A percentile compares a stretch with the other conserved stretches of the same genome.
Evolutionary conservation across 441 rosid genomes (phyloP).

Genomic region (Manihot esculenta): DNA sequence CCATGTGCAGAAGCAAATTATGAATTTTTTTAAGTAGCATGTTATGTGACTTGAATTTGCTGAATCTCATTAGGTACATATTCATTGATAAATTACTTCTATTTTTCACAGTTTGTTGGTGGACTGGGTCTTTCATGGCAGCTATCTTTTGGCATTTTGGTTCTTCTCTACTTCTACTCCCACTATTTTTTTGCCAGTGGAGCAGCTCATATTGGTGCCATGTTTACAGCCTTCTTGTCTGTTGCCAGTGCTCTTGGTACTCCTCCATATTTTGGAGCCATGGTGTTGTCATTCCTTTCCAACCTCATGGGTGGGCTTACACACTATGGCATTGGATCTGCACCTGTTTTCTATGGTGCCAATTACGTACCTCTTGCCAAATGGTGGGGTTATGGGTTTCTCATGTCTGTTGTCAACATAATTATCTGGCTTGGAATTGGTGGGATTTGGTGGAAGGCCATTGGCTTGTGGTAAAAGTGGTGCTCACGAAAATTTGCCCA

Average conservation of each 20-base stretch:
- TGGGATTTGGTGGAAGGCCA: conserved; percentile 93
- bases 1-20: not conserved
- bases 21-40: conserved; percentile 14
- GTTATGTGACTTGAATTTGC: not conserved
- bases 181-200: conserved; percentile 99
- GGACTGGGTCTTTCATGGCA: conserved; percentile 99
- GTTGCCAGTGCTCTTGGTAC: conserved; percentile 96
- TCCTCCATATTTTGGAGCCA: conserved; percentile 81
- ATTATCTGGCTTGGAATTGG: conserved; percentile 96
- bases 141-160: conserved; percentile 84
- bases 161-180: conserved; percentile 97
- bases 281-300: conserved; percentile 86
- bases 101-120: conserved; percentile 77
- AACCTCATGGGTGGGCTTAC: conserved; percentile 98
- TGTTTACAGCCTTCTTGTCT: conserved; percentile 96
- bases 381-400: conserved; percentile 98
- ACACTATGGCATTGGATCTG: conserved; percentile 97
- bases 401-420: conserved; percentile 74
- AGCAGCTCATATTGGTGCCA: conserved; percentile 97
- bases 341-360: conserved; percentile 96
- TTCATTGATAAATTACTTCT: conserved; percentile 18
- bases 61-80: not conserved
- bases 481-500: conserved; percentile 11
- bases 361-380: conserved; percentile 83
- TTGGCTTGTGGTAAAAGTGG: conserved; percentile 75